A percentile compares a stretch with the other conserved stretches of the same genome.
Conservation (phyloP, 2,329 filamentous ascomycete species). For the Talaromyces sp. region DNA sequence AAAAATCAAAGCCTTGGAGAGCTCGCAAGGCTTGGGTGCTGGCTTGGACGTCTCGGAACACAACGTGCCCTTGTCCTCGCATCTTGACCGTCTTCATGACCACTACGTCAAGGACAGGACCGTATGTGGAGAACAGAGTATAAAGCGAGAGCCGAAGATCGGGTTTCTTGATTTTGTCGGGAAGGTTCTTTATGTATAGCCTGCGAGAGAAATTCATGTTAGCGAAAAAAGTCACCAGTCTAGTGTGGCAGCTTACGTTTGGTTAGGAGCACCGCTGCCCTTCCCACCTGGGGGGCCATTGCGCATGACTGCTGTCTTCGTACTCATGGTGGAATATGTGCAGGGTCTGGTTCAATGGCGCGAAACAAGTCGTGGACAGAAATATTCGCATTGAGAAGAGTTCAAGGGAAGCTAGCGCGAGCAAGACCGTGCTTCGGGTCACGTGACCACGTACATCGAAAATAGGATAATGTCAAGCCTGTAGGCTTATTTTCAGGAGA, state of each 20-base stretch:
- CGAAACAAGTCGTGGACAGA: background rate
- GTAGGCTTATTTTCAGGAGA: background rate
- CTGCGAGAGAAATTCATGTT: slow-evolving; percentile 39
- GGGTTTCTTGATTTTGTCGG: slow-evolving; percentile 81
- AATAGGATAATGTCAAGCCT: background rate
- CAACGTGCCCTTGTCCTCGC: slow-evolving; percentile 91
- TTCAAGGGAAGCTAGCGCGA: background rate
- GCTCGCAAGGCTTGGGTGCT: slow-evolving; percentile 90
- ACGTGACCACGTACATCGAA: background rate
- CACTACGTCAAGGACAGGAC: slow-evolving; percentile 84
- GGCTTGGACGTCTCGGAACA: slow-evolving; percentile 83
- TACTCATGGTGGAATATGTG: slow-evolving; percentile 24
- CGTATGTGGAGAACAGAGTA: slow-evolving; percentile 89
- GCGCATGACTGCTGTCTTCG: slow-evolving; percentile 30
- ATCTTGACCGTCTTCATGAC: slow-evolving; percentile 85
- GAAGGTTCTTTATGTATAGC: slow-evolving; percentile 84
- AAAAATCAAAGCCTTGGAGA: slow-evolving; percentile 77
- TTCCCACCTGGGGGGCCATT: slow-evolving; percentile 32
- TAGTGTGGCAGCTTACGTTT: slow-evolving; percentile 54
- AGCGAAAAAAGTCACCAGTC: background rate
- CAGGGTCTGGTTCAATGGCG: background rate
- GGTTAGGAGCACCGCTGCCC: slow-evolving; percentile 60
- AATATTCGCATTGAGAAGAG: background rate
- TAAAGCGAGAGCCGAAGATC: slow-evolving; percentile 85
- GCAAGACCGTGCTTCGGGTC: background rate